Percentiles rank a stretch among this genome's conserved stretches.
Conservation (phyloP, 2,329 filamentous ascomycete genomes). For the Fusarium austroafricanum region DNA sequence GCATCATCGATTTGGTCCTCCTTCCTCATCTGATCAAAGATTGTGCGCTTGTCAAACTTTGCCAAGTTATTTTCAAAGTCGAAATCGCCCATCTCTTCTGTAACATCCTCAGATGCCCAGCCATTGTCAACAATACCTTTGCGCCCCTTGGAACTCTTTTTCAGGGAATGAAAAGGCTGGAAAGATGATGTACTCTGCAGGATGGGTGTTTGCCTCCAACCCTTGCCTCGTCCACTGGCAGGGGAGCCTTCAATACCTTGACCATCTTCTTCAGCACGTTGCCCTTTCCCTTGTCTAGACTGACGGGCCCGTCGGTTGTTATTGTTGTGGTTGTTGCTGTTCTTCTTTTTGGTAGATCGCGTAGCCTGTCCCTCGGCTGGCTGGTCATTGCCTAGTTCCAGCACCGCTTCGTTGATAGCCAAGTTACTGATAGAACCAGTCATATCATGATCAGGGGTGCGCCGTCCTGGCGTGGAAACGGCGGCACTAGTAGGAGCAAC, state of each 20-base stretch:
- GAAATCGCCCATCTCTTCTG: constrained; percentile 93
- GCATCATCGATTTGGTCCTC: constrained; percentile 91
- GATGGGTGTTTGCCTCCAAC: constrained; percentile 71
- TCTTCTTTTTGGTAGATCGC: constrained; percentile 47
- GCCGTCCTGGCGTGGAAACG: constrained; percentile 31
- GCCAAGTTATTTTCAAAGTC: constrained; percentile 91
- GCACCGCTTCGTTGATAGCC: constrained; percentile 31
- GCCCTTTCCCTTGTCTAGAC: constrained; percentile 49
- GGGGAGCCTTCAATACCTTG: constrained; percentile 41
- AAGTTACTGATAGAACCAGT: constrained; percentile 46
- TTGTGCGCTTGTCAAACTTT: constrained; percentile 92
- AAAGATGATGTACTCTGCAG: constrained; percentile 70
- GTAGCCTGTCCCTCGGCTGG: constrained; percentile 36
- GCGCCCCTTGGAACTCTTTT: constrained; percentile 63
- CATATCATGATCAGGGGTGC: constrained; percentile 42
- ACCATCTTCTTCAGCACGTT: constrained; percentile 45
- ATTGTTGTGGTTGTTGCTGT: constrained; percentile 49
- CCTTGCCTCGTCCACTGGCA: constrained; percentile 59
- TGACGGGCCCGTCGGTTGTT: constrained; percentile 49
- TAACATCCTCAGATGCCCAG: constrained; percentile 96
- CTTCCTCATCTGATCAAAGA: constrained; percentile 92
- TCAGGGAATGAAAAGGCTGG: constrained; percentile 71
- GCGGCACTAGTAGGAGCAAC: constrained; percentile 15
- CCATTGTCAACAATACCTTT: constrained; percentile 72
- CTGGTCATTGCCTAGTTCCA: constrained; percentile 35